A percentile compares a stretch with the other conserved stretches of the same genome.
Evolutionary conservation across 2,329 filamentous ascomycete species (phyloP).

Genomic region (Penicillium brasilianum): DNA sequence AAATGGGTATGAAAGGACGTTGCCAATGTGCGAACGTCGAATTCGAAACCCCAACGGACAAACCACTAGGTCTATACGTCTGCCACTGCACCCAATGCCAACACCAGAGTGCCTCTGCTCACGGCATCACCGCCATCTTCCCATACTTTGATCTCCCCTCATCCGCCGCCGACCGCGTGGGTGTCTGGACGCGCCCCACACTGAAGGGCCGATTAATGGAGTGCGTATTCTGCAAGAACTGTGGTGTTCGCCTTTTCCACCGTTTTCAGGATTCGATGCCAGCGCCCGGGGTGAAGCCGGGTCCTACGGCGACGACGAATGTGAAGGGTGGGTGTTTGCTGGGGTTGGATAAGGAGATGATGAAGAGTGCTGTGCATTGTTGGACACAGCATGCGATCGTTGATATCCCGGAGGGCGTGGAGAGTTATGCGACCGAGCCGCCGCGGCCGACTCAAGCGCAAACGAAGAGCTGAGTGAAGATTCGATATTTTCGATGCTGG

Average conservation of each 20-base stretch:
- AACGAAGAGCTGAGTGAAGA: not conserved
- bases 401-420: conserved; percentile 68
- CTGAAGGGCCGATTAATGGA: conserved; percentile 62
- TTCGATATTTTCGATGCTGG: not conserved
- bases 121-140: conserved; percentile 72
- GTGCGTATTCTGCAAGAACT: conserved; percentile 70
- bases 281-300: conserved; percentile 59
- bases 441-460: conserved; percentile 1
- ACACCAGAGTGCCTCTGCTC: conserved; percentile 68
- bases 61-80: conserved; percentile 69
- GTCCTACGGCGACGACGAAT: conserved; percentile 55
- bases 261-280: conserved; percentile 36
- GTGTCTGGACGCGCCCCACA: conserved; percentile 58
- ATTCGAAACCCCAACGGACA: conserved; percentile 65
- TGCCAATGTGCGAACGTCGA: conserved; percentile 69
- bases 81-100: conserved; percentile 73
- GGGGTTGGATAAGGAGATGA: conserved; percentile 64
- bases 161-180: conserved; percentile 23
- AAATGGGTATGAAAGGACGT: conserved; percentile 58
- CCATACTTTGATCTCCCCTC: conserved; percentile 65
- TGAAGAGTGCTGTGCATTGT: conserved; percentile 67
- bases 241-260: conserved; percentile 70
- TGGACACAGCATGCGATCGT: conserved; percentile 72
- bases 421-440: conserved; percentile 61
- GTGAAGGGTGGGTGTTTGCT: conserved; percentile 72